Percentiles rank a stretch among this genome's conserved stretches.
Evolutionary conservation across 306 rosid species (phyloP).

Genomic region (Dryas drummondii): DNA sequence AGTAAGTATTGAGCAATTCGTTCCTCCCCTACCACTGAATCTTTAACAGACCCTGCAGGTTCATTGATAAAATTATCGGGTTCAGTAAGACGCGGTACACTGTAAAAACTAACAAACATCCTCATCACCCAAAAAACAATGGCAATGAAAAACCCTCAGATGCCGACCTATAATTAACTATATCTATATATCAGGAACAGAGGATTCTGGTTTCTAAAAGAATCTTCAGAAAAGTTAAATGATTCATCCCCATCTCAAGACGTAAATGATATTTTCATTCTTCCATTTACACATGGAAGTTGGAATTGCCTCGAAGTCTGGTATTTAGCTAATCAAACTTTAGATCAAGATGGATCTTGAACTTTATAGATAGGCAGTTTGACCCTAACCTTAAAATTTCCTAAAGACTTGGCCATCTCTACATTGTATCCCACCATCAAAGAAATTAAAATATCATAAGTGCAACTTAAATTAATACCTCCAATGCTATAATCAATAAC

Average conservation of each 20-base stretch:
- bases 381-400: neutral
- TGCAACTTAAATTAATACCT: neutral
- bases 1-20: constrained; percentile 82
- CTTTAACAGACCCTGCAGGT: constrained; percentile 84
- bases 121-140: neutral
- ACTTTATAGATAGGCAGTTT: neutral
- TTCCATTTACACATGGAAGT: neutral
- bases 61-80: constrained; percentile 8
- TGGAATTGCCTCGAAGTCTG: neutral
- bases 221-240: neutral
- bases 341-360: neutral
- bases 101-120: neutral
- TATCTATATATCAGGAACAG: neutral
- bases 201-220: neutral
- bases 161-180: neutral
- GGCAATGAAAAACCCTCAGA: neutral
- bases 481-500: neutral
- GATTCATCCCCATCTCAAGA: neutral
- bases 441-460: neutral
- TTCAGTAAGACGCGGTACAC: neutral
- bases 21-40: constrained; percentile 88
- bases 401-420: neutral
- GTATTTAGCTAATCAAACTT: neutral
- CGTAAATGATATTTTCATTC: neutral
- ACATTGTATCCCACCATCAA: too few relatives aligned